These are phyloP conservation scores for Cryptosporidium viatorum DNA, from an alignment of 169 alveolate genomes.

Conservation along the genomic window DNA sequence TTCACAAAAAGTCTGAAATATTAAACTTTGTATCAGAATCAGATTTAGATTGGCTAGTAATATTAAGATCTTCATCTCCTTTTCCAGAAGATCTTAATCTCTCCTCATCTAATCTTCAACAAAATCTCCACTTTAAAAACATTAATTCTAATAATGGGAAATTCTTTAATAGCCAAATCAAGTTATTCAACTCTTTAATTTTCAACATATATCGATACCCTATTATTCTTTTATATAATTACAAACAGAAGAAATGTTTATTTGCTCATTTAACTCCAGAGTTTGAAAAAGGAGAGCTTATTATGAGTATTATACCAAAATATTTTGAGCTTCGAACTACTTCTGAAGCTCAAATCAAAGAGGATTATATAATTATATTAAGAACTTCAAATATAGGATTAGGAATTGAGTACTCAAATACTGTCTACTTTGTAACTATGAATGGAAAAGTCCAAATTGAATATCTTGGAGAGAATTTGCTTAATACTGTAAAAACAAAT, in stretches of 20 bases:
- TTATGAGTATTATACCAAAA: background rate
- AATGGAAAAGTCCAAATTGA: background rate
- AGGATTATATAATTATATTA: background rate
- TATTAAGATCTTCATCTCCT: background rate
- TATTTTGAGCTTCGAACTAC: background rate
- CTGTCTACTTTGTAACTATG: background rate
- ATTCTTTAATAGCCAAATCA: slow-evolving; percentile 8
- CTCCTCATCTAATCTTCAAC: background rate
- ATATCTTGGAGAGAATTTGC: background rate
- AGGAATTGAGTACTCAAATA: background rate
- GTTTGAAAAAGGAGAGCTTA: background rate
- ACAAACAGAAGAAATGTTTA: background rate
- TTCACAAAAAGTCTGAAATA: background rate
- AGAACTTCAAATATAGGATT: background rate
- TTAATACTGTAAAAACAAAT: background rate
- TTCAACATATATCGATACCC: background rate
- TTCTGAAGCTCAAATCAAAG: background rate
- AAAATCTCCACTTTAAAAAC: background rate
- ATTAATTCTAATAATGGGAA: background rate
- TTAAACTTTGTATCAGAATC: background rate
- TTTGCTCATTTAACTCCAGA: background rate
- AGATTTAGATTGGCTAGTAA: background rate
- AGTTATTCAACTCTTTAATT: background rate
- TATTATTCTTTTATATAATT: background rate
- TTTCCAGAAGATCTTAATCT: background rate